Evolutionary conservation across 345 rosid species (phyloP).

Genomic region (Pistacia atlantica): DNA sequence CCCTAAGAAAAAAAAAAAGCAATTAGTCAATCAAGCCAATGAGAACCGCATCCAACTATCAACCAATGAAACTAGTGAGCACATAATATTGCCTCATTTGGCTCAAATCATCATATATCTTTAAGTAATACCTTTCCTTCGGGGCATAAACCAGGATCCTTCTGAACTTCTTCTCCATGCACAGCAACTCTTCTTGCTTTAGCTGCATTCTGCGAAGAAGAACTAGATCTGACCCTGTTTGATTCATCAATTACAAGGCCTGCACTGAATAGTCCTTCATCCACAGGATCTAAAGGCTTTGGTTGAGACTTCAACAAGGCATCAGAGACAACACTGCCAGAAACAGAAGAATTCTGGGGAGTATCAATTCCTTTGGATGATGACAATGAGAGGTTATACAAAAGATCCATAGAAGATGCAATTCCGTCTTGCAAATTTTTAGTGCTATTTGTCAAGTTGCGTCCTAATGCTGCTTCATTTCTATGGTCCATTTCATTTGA

Average conservation of each 20-base stretch:
- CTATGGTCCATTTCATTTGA: constrained; percentile 13
- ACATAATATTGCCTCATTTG: background rate
- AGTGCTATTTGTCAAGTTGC: constrained; percentile 5
- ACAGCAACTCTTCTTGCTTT: constrained; percentile 9
- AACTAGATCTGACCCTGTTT: constrained; percentile 16
- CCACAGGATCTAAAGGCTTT: constrained; percentile 17
- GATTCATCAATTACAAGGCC: constrained; percentile 20
- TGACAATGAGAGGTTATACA: constrained; percentile 33
- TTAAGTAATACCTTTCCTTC: constrained; percentile 27
- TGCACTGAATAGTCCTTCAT: constrained; percentile 4
- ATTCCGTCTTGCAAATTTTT: constrained; percentile 11
- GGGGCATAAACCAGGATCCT: constrained; percentile 22
- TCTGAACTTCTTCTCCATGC: constrained; percentile 21
- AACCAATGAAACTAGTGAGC: background rate
- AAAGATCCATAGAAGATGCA: constrained; percentile 29
- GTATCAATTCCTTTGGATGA: constrained; percentile 25
- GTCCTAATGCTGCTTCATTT: constrained; percentile 1
- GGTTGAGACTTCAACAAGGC: constrained; percentile 18
- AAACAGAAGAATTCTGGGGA: constrained; percentile 9
- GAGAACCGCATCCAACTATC: background rate
- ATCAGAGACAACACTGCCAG: constrained; percentile 6
- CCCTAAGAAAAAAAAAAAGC: constrained; percentile 18
- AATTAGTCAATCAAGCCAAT: background rate
- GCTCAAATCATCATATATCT: background rate
- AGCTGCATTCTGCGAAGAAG: constrained; percentile 5